Evolutionary conservation across 495 filamentous ascomycete genomes (phyloP), one percentile per base, ranked within the genome.

Genomic region (Xylona heveae): DNA sequence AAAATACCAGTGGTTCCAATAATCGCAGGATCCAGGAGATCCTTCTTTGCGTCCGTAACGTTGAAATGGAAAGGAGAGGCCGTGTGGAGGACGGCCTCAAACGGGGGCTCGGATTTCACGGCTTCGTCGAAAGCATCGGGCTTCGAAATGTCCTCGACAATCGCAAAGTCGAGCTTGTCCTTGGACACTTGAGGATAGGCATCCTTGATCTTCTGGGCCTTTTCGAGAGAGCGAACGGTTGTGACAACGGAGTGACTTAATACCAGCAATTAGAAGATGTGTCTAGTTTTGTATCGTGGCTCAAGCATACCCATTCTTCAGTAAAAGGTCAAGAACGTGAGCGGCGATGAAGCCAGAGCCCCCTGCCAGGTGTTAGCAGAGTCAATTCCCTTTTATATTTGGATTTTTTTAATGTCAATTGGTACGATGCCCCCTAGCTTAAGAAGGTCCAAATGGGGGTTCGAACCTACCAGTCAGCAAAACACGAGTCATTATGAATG

Each of bases 61-160:
- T 52, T 52, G 38, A 53, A 44, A 15, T 33, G 28, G 41, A 49
- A 91, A 3, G 84, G 82, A 8, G 69, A 76, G 2, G 85, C 83
- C 1, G 81, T 91, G 51, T 95, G 84, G 29, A 93, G 57, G 16
- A 95, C 80, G 38, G 69, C 74, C 37, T 85, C 83, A 38, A 93
- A 72, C 2, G 71, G 76, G 1, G 78, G 76, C 30, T 66, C 52
- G 10, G 62, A 68, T 49, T 68, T 66, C 35, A 82, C 68, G 10
- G 78, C 77, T 42, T 81, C 59, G 40, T 90, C 78, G 49, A 91
- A 90, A 39, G 80, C 78, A 24, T 65, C 60, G 25, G 64, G 62
- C 38, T 68, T 38, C 2, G 78, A 78, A 42, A 94, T 79, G 50
- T 95, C 83, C 32, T 74, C 65, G 4, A 93, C 81, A 45, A 92